Base-by-base conservation (phyloP, 31 red algal genomes). In the Odonthalia washingtoniensis region DNA sequence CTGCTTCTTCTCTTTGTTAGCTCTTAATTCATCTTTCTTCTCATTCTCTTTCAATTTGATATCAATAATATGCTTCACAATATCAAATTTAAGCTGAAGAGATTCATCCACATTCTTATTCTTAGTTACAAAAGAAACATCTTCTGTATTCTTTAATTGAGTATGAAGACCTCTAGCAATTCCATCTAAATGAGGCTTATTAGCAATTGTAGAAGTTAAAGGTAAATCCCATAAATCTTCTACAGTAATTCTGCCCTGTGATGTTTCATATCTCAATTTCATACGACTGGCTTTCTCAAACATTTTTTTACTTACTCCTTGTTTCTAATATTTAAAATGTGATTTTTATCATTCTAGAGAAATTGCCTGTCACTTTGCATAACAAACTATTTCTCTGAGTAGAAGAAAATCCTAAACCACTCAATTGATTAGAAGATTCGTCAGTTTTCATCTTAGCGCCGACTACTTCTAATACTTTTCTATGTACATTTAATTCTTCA, bases 391-490 rank as follows among this genome's bases (percentile, higher is more conserved):
- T 35, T 33, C 33, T 30, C 64, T 35, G 64, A 33, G 64, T 67
- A 33, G 64, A 33, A 30, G 64, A 67, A 35, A 67, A 67, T 35
- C 64, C 64, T 30, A 67, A 30, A 35, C 64, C 64, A 30, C 30
- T 35, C 27, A 67, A 35, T 33, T 35, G 30, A 33, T 67, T 67
- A 30, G 64, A 35, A 35, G 27, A 30, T 33, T 30, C 64, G 30
- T 30, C 64, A 67, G 30, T 33, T 33, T 35, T 30, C 64, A 35
- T 35, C 64, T 67, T 67, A 35, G 64, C 27, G 30, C 64, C 64
- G 33, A 67, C 30, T 30, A 67, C 64, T 67, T 67, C 64, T 30
- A 67, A 67, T 35, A 67, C 64, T 35, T 67, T 67, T 30, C 64
- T 30, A 35, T 67, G 64, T 33, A 30, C 30, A 33, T 30, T 67